A percentile compares a stretch with the other conserved stretches of the same genome.
Evolutionary conservation across 768 basidiomycete species (phyloP).

Genomic region (Pleurotus salmoneostramineus): DNA sequence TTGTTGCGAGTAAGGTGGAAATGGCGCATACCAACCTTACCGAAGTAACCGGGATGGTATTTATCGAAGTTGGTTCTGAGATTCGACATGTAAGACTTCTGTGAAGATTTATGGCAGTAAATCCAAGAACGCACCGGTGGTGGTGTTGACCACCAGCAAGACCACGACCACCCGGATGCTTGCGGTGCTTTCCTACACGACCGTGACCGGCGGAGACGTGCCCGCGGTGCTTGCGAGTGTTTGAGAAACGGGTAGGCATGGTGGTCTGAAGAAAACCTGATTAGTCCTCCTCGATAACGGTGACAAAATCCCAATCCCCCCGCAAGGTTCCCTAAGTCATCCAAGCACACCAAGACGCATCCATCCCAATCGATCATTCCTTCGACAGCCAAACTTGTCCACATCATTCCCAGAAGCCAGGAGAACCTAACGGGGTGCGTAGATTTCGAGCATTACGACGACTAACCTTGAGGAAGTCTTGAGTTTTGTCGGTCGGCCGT

Average conservation of each 20-base stretch:
- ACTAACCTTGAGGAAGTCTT: conserved; percentile 67
- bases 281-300: conserved; percentile 10
- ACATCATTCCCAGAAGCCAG: background rate
- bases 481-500: conserved; percentile 33
- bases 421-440: background rate
- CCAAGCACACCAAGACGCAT: conserved; percentile 35
- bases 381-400: background rate
- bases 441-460: conserved; percentile 11
- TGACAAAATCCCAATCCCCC: conserved; percentile 8
- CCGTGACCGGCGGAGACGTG: conserved; percentile 99
- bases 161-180: conserved; percentile 99
- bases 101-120: background rate
- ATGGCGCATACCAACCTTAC: conserved; percentile 99
- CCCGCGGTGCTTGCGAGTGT: conserved; percentile 99
- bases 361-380: conserved; percentile 23
- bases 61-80: conserved; percentile 93
- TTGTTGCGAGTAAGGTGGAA: conserved; percentile 93
- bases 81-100: conserved; percentile 2
- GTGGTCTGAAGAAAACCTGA: conserved; percentile 27
- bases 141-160: conserved; percentile 99
- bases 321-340: conserved; percentile 37
- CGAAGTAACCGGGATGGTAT: conserved; percentile 99
- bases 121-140: conserved; percentile 72
- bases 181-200: conserved; percentile 99
- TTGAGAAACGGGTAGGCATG: conserved; percentile 95